Conservation (phyloP, 768 basidiomycete species). For the Suillus subluteus region DNA sequence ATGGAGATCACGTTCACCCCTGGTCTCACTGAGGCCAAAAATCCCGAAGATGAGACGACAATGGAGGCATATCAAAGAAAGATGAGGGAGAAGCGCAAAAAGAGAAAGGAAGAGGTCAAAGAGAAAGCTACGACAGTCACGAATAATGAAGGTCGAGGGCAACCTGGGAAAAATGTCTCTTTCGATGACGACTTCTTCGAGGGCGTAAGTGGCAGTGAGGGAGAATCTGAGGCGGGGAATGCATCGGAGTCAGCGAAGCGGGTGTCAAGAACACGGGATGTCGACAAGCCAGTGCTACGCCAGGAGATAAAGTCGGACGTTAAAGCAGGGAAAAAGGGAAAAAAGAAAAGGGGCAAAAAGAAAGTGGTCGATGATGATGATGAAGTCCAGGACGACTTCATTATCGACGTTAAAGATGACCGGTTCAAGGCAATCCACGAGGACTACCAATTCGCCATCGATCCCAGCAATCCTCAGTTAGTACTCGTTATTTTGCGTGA, state of each 20-base stretch:
- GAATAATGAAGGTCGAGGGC: conserved; percentile 29
- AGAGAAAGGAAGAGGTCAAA: conserved; percentile 70
- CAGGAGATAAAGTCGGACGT: conserved; percentile 83
- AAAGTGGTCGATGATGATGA: conserved; percentile 49
- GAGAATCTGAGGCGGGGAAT: conserved; percentile 28
- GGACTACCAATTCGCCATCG: conserved; percentile 91
- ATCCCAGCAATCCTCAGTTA: conserved; percentile 93
- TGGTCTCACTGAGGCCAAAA: conserved; percentile 63
- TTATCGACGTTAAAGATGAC: conserved; percentile 82
- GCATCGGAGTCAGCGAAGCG: conserved; percentile 28
- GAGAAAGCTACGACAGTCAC: conserved; percentile 34
- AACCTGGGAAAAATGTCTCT: conserved; percentile 17
- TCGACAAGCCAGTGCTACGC: conserved; percentile 29
- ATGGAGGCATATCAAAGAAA: conserved; percentile 89
- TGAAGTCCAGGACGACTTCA: conserved; percentile 81
- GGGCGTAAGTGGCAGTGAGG: conserved; percentile 44
- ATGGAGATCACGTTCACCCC: conserved; percentile 97
- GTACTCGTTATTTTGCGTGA: conserved; percentile 33
- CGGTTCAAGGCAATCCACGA: conserved; percentile 90
- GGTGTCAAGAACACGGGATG: conserved; percentile 23
- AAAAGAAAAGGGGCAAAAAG: conserved; percentile 45
- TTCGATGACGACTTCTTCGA: conserved; percentile 81
- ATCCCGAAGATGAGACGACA: conserved; percentile 77
- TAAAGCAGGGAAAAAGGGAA: conserved; percentile 76
- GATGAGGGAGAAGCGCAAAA: conserved; percentile 85